Base-by-base conservation (phyloP, 306 rosid genomes). In the Pachyrhizus erosus region DNA sequence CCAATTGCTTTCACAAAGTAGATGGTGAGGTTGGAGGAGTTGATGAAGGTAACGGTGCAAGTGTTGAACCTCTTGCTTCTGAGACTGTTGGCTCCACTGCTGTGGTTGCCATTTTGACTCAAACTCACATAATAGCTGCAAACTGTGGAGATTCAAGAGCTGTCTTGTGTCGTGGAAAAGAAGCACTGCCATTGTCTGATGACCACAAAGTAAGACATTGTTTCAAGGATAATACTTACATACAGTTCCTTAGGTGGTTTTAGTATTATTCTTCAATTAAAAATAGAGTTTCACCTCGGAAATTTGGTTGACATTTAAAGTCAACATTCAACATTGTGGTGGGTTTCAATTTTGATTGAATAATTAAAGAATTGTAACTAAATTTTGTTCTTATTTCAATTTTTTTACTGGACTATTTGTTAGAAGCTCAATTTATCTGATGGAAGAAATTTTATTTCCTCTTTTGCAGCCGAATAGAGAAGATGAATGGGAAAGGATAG, bases 141-240 rank as follows among this genome's bases (percentile, higher is more conserved):
- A 93, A 93, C 33, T 91, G 91, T 70, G 98, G 98, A 9, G 98
- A 93, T 81, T 93, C 98, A 23, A 89, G 98, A 75, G 97, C 98
- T 15, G 94, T 90, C 24, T 77, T 93, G 84, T 90, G 70, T 21
- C 86, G 97, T 15, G 91, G 98, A 84, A 93, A 88, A 84, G 86
- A 68, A 27, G 87, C 89, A 52, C 8, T 93, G 20, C 91, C 94
- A 5, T 73, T 93, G 89, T 93, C 98, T 77, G 66, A 65, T 73
- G 98, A 93, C 57, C 98, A 93, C 88, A 93, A 90, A 84, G 98
- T 89, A 90, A 84, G 89, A 31, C 61, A 29, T 82, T 79, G 14
- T 64, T 62, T 64, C 70, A 31, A 33, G 24, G 11, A 33, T 24
- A 29, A 14, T 31, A 14, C 20, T 29, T 62, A 7, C 12, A 29